A percentile compares a stretch with the other conserved stretches of the same genome.
Conservation (phyloP, 768 basidiomycete genomes). For the Chalciporus pseudorubinellus region DNA sequence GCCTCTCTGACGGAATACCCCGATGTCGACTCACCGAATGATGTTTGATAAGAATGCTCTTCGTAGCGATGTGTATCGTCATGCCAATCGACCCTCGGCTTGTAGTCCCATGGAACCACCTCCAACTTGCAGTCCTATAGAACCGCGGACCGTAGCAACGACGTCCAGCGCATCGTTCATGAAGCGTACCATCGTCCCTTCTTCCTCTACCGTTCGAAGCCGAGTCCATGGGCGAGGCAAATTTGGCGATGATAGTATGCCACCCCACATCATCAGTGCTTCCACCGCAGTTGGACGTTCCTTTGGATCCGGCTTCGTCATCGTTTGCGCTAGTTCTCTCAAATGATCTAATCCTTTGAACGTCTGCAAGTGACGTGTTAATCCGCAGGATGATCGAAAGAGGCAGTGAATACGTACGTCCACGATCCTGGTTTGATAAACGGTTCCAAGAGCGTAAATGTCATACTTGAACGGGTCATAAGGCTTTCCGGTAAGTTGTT, state of each 20-base stretch:
- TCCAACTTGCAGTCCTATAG: neutral
- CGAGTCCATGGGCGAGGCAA: neutral
- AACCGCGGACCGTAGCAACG: neutral
- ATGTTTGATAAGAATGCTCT: neutral
- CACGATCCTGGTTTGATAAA: slow-evolving; percentile 12
- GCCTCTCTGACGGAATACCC: too few species aligned
- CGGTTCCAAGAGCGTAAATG: slow-evolving; percentile 24
- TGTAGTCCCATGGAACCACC: too few species aligned
- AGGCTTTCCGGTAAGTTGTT: slow-evolving; percentile 15
- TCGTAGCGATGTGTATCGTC: neutral
- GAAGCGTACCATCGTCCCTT: neutral
- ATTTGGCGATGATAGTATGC: neutral
- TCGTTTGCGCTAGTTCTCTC: neutral
- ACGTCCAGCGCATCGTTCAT: neutral
- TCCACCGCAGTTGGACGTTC: neutral
- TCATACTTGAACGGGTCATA: slow-evolving; percentile 29
- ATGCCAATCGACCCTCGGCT: neutral
- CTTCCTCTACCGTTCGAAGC: neutral
- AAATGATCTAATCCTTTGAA: neutral
- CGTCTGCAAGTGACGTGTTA: neutral
- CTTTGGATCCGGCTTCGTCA: neutral
- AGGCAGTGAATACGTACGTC: neutral
- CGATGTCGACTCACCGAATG: neutral
- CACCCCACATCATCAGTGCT: neutral
- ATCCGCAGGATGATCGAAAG: too few species aligned